Conservation (phyloP, 2,329 filamentous ascomycete genomes). For the Alternaria incomplexa region DNA sequence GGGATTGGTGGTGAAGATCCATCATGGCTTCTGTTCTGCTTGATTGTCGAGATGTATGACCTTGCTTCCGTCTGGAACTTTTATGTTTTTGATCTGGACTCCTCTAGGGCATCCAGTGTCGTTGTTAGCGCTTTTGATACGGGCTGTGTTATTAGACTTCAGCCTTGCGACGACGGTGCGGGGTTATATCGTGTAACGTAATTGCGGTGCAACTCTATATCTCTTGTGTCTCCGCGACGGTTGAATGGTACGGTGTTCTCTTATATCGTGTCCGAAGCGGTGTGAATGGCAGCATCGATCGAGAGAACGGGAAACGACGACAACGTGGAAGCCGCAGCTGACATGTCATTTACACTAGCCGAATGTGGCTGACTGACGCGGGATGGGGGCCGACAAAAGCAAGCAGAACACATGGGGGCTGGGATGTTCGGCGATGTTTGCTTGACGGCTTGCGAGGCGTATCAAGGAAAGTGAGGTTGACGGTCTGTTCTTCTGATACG, state of each 20-base stretch:
- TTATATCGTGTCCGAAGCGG: neutral
- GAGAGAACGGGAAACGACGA: neutral
- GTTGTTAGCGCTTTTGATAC: neutral
- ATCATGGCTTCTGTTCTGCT: slow-evolving; percentile 4
- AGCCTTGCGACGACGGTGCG: slow-evolving; percentile 1
- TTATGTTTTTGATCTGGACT: neutral
- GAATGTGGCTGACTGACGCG: slow-evolving; percentile 2
- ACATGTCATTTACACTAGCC: slow-evolving; percentile 12
- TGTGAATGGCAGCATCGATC: neutral
- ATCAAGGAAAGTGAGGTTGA: slow-evolving; percentile 9
- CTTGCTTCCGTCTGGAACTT: neutral
- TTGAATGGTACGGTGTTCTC: neutral
- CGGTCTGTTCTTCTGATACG: slow-evolving; percentile 5
- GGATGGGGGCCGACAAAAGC: slow-evolving; percentile 14
- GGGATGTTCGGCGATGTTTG: slow-evolving; percentile 10
- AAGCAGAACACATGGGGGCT: slow-evolving; percentile 2
- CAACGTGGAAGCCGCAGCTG: slow-evolving; percentile 9
- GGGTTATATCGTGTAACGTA: slow-evolving; percentile 6
- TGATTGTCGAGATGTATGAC: neutral
- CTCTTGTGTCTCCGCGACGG: neutral
- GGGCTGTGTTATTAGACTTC: slow-evolving; percentile 3
- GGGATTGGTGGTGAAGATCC: slow-evolving; percentile 16
- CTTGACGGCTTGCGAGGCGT: slow-evolving; percentile 2
- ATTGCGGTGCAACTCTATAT: neutral
- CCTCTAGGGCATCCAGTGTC: neutral